Conservation (phyloP, 768 basidiomycete species). For the Rhizopogon roseolus region DNA sequence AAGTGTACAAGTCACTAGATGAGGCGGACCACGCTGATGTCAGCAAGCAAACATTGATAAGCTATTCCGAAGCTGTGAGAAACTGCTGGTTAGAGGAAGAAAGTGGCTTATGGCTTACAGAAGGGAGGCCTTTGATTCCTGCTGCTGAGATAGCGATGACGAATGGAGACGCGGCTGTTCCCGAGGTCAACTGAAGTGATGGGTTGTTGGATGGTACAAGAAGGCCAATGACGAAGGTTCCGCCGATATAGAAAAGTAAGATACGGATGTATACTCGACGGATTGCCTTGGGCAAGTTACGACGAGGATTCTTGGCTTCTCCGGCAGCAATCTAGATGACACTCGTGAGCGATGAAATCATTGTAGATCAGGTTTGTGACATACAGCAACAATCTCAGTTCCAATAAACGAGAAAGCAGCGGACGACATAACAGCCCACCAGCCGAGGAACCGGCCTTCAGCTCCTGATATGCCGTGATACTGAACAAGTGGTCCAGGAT, state of each 20-base stretch:
- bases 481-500: constrained; percentile 88
- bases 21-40: constrained; percentile 94
- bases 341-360: not conserved
- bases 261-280: constrained; percentile 71
- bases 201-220: constrained; percentile 71
- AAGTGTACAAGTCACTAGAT: constrained; percentile 84
- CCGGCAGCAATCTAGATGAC: constrained; percentile 73
- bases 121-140: constrained; percentile 84
- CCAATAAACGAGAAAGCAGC: constrained; percentile 94
- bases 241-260: constrained; percentile 68
- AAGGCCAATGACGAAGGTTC: constrained; percentile 76
- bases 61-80: constrained; percentile 28
- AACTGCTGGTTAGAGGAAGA: not conserved
- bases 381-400: constrained; percentile 88
- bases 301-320: constrained; percentile 86
- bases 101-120: constrained; percentile 38
- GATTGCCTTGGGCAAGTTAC: constrained; percentile 53
- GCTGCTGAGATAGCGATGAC: constrained; percentile 85
- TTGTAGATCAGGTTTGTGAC: constrained; percentile 15
- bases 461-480: constrained; percentile 56
- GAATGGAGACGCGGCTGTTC: constrained; percentile 77
- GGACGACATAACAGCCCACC: constrained; percentile 70
- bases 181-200: constrained; percentile 43
- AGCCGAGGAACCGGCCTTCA: constrained; percentile 74
- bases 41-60: constrained; percentile 79